Evolutionary conservation across 805 yeast species (phyloP).

Genomic region (Zygosaccharomyces siamensis): DNA sequence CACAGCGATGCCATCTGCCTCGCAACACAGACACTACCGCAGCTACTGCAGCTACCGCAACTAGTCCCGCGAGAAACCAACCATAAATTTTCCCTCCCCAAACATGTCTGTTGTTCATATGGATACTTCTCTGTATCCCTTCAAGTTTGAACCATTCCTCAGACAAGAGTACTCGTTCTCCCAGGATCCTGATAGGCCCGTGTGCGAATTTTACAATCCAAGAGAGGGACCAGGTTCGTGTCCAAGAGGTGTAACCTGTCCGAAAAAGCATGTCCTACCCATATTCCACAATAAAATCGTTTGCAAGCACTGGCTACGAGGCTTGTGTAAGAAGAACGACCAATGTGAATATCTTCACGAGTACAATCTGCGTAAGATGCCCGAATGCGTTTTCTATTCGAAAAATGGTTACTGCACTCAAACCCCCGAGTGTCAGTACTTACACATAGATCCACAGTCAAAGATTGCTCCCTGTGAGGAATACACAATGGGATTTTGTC

Average conservation of each 20-base stretch:
- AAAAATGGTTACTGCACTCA: slow-evolving; percentile 84
- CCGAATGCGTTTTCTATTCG: slow-evolving; percentile 86
- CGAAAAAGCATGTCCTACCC: slow-evolving; percentile 75
- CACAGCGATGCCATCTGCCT: too few relatives aligned
- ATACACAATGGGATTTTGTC: slow-evolving; percentile 86
- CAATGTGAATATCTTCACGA: slow-evolving; percentile 96
- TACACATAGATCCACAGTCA: slow-evolving; percentile 84
- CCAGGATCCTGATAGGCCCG: slow-evolving; percentile 83
- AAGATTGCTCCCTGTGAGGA: slow-evolving; percentile 84
- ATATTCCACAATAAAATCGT: slow-evolving; percentile 73
- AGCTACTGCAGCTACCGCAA: too few relatives aligned
- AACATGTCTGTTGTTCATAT: slow-evolving; percentile 40
- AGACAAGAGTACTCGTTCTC: slow-evolving; percentile 77
- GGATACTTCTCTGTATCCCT: slow-evolving; percentile 39
- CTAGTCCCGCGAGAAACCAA: neutral
- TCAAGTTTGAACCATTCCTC: slow-evolving; percentile 78
- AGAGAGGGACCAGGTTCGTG: slow-evolving; percentile 56
- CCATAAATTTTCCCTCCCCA: neutral
- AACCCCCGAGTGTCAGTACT: slow-evolving; percentile 87
- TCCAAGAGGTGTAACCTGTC: slow-evolving; percentile 82
- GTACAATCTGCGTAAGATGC: slow-evolving; percentile 89
- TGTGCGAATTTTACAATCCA: slow-evolving; percentile 61
- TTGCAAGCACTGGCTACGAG: slow-evolving; percentile 97
- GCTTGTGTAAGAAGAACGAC: slow-evolving; percentile 93
- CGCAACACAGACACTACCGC: too few relatives aligned